Evolutionary conservation across 2,329 filamentous ascomycete genomes (phyloP).

Genomic region (Tricladium varicosporioides): DNA sequence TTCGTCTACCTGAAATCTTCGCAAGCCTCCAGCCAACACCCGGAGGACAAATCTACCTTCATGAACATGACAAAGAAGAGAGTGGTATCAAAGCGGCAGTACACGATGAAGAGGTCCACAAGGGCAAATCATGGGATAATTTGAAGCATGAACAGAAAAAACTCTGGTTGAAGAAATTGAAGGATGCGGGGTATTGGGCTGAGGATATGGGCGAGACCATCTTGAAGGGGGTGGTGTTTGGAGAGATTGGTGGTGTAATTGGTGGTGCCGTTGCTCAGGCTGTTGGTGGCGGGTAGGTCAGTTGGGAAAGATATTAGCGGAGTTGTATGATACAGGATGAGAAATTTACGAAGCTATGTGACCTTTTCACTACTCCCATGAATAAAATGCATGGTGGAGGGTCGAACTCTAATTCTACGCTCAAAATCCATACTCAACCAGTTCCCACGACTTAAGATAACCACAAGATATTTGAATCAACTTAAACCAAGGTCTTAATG

Average conservation of each 20-base stretch:
- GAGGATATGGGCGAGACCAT: slow-evolving; percentile 32
- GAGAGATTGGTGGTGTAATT: slow-evolving; percentile 31
- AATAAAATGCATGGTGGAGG: too few species aligned
- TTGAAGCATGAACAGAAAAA: slow-evolving; percentile 28
- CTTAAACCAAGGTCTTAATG: too few species aligned
- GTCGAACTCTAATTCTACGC: too few species aligned
- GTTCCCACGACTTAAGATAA: too few species aligned
- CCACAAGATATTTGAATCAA: too few species aligned
- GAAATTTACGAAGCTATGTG: background rate
- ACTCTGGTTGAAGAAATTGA: slow-evolving; percentile 31
- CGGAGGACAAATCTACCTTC: background rate
- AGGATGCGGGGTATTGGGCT: slow-evolving; percentile 33
- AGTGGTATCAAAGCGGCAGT: slow-evolving; percentile 21
- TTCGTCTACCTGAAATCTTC: slow-evolving; percentile 18
- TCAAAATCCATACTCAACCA: too few species aligned
- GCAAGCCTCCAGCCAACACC: slow-evolving; percentile 7
- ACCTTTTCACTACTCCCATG: background rate
- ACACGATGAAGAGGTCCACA: slow-evolving; percentile 26
- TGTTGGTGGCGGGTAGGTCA: slow-evolving; percentile 17
- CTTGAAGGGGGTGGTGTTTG: slow-evolving; percentile 35
- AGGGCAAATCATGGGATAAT: slow-evolving; percentile 31
- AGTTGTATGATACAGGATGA: too few species aligned
- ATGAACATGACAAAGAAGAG: slow-evolving; percentile 5
- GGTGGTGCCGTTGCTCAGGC: slow-evolving; percentile 29
- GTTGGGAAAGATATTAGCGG: too few species aligned